Evolutionary conservation across 176 grass and related monocot genomes (phyloP), one percentile per base, ranked within the genome.

Genomic region (Saccharum officinarum): DNA sequence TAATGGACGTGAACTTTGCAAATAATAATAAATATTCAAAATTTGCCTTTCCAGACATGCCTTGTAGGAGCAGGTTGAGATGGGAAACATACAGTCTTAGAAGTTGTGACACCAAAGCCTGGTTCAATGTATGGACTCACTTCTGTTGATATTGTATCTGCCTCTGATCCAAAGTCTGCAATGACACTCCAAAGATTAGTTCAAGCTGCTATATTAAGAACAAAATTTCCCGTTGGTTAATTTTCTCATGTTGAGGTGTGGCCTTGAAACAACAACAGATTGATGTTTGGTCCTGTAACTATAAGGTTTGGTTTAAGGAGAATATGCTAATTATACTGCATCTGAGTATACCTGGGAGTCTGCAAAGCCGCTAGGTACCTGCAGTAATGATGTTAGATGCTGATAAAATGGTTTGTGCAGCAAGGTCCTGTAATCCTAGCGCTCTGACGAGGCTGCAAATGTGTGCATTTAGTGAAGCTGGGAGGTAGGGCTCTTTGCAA

Each of bases 331-430:
- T 85, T 98, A 98, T 92, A 93, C 89, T 92, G 96, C 96, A 74
- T 95, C 96, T 71, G 91, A 98, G 65, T 98, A 98, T 36, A 36
- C 93, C 95, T 90, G 66, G 42, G 42, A 45, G 42, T 95, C 96
- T 67, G 96, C 93, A 80, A 98, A 93, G 0, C 96, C 91, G 20
- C 96, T 91, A 76, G 96, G 96, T 67, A 98, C 34, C 34, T 89
- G 89, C 93, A 89, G 60, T 98, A 68, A 98, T 98, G 93, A 98
- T 95, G 96, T 82, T 98, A 75, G 96, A 98, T 90, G 86, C 89
- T 83, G 96, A 98, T 82, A 98, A 98, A 93, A 98, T 98, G 96
- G 96, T 98, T 85, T 91, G 93, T 71, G 96, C 96, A 83, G 96
- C 96, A 47, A 95, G 96, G 79, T 98, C 93, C 22, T 89, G 96